These are phyloP conservation scores for Solanum pennellii DNA, from an alignment of 257 asterid species.

Conservation along the genomic window DNA sequence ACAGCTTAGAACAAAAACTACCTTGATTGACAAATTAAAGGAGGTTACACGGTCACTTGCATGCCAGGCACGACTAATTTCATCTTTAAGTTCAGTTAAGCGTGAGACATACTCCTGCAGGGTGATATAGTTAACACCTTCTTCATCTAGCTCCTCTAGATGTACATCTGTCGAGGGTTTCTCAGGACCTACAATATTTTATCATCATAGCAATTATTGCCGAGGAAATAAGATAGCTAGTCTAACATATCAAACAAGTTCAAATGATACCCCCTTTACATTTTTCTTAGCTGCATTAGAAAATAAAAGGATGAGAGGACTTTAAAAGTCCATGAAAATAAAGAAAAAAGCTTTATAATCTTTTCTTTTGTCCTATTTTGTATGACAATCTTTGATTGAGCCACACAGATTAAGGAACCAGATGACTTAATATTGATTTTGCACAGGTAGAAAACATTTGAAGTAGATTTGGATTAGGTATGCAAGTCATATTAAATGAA, in stretches of 20 bases:
- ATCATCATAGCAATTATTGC: neutral
- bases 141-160: slow-evolving; percentile 57
- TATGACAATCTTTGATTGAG: neutral
- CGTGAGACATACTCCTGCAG: slow-evolving; percentile 61
- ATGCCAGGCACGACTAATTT: slow-evolving; percentile 62
- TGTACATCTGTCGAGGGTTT: slow-evolving; percentile 35
- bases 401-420: neutral
- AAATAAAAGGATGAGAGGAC: neutral
- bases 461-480: neutral
- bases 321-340: neutral
- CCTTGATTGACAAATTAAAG: slow-evolving; percentile 79
- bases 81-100: slow-evolving; percentile 57
- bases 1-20: slow-evolving; percentile 9
- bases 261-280: neutral
- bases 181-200: slow-evolving; percentile 31
- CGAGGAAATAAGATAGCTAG: neutral
- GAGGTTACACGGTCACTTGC: slow-evolving; percentile 68
- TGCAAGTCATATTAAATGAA: neutral
- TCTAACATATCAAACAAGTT: neutral
- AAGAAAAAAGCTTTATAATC: neutral
- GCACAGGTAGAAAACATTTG: neutral
- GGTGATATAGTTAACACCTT: slow-evolving; percentile 36
- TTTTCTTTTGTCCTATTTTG: neutral
- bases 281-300: neutral
- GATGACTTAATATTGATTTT: neutral